Percentiles rank a stretch among this genome's conserved stretches.
These are phyloP conservation scores for Ceratocystis destructans DNA, from an alignment of 2,329 filamentous ascomycete species.

Conservation along the genomic window DNA sequence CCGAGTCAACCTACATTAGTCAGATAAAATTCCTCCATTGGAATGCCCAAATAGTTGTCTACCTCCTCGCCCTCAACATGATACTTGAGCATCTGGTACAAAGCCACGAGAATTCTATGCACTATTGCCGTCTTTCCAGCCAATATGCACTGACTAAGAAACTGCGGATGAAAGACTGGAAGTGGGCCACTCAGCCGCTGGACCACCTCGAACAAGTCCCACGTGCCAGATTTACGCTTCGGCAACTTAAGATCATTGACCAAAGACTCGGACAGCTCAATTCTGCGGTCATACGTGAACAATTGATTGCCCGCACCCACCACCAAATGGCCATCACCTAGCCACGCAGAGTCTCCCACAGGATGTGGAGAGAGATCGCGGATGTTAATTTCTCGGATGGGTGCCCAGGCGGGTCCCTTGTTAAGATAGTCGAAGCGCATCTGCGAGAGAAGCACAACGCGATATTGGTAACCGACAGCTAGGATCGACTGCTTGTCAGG, in stretches of 20 bases:
- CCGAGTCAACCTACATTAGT: slow-evolving; percentile 23
- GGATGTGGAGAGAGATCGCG: slow-evolving; percentile 73
- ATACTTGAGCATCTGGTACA: slow-evolving; percentile 69
- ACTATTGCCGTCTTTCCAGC: slow-evolving; percentile 62
- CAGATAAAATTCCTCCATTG: slow-evolving; percentile 45
- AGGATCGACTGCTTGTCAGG: slow-evolving; percentile 79
- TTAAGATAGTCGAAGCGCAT: slow-evolving; percentile 87
- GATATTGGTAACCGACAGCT: slow-evolving; percentile 82
- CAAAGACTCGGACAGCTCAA: slow-evolving; percentile 49
- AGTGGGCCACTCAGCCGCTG: slow-evolving; percentile 75
- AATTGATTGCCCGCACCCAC: slow-evolving; percentile 86
- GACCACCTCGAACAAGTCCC: slow-evolving; percentile 69
- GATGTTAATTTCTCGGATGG: slow-evolving; percentile 69
- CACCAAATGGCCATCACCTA: slow-evolving; percentile 70
- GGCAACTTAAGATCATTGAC: slow-evolving; percentile 39
- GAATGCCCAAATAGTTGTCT: slow-evolving; percentile 60
- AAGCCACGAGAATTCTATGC: slow-evolving; percentile 54
- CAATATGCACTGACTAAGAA: slow-evolving; percentile 74
- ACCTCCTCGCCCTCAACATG: slow-evolving; percentile 68
- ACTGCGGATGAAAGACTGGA: slow-evolving; percentile 83
- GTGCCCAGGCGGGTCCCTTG: slow-evolving; percentile 76
- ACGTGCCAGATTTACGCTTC: slow-evolving; percentile 35
- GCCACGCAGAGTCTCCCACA: slow-evolving; percentile 87
- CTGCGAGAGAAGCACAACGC: slow-evolving; percentile 68
- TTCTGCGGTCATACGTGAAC: slow-evolving; percentile 67